Evolutionary conservation across 208 protist genomes (phyloP).

Genomic region (Leishmania aethiopica): DNA sequence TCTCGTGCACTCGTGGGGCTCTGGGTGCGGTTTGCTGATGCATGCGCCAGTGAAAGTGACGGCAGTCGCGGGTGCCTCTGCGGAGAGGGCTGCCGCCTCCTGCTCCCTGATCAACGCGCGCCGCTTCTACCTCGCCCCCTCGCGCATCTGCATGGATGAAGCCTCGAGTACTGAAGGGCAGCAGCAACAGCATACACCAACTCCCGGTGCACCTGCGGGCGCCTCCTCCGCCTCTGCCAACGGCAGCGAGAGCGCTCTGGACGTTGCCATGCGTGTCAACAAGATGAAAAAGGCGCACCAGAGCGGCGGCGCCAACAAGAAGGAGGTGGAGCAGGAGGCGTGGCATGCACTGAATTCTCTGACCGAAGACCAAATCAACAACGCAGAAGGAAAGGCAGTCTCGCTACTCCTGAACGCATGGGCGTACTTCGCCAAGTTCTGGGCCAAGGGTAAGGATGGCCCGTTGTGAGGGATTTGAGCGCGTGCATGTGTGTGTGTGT

Average conservation of each 20-base stretch:
- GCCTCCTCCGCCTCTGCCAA: conserved; percentile 11
- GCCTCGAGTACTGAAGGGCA: conserved; percentile 5
- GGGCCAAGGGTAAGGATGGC: conserved; percentile 87
- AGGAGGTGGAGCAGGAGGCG: conserved; percentile 74
- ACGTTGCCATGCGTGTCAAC: conserved; percentile 90
- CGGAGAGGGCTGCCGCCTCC: not conserved
- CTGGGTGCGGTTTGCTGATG: not conserved
- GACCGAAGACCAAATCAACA: conserved; percentile 84
- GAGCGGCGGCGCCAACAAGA: conserved; percentile 63
- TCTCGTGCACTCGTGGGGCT: not conserved
- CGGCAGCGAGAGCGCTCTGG: conserved; percentile 60
- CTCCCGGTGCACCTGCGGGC: conserved; percentile 2
- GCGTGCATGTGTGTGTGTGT: not conserved
- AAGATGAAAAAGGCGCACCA: conserved; percentile 86
- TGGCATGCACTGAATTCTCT: conserved; percentile 80
- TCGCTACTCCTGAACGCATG: conserved; percentile 90
- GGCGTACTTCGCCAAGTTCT: conserved; percentile 93
- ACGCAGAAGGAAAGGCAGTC: conserved; percentile 87
- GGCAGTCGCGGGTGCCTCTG: not conserved
- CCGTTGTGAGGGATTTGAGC: conserved; percentile 29
- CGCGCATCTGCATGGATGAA: conserved; percentile 7
- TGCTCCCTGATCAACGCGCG: not conserved
- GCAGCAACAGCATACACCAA: conserved; percentile 7
- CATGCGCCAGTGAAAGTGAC: not conserved
- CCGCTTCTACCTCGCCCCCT: conserved; percentile 3